phyloP scores from a whole-genome alignment of 495 filamentous ascomycete species.

The Apiosordaria backusii region DNA sequence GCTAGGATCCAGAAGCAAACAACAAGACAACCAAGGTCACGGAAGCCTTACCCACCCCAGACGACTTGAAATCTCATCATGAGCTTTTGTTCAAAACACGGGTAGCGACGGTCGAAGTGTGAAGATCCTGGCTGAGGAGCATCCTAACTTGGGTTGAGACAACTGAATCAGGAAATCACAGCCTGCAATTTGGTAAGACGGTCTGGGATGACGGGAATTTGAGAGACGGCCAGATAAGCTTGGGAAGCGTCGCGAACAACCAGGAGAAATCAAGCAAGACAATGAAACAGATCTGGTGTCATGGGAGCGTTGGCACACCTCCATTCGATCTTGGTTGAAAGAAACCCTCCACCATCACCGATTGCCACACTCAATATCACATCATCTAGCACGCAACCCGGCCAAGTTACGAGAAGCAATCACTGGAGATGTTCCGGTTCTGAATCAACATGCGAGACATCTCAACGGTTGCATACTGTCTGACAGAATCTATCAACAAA shows the following conservation, averaged over 20 bases:
- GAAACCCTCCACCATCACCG: background rate
- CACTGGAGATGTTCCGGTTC: background rate
- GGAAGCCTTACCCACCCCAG: background rate
- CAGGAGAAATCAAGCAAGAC: background rate
- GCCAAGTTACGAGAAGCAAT: background rate
- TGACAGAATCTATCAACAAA: background rate
- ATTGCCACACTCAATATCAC: background rate
- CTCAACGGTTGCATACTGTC: background rate
- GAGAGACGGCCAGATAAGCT: background rate
- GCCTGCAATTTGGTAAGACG: background rate
- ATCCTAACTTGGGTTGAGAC: background rate
- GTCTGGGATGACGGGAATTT: background rate
- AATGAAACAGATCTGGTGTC: background rate
- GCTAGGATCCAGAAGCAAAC: background rate
- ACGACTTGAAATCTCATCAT: background rate
- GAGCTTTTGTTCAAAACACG: background rate
- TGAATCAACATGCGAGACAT: background rate
- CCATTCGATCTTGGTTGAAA: background rate
- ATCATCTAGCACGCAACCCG: background rate
- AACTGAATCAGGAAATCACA: background rate
- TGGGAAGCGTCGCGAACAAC: background rate
- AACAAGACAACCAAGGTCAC: background rate
- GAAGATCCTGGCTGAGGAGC: background rate
- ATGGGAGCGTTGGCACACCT: background rate
- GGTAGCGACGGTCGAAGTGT: background rate